These are phyloP conservation scores for Brachypodium distachyon DNA, from an alignment of 202 grass and related monocot genomes.

Conservation along the genomic window DNA sequence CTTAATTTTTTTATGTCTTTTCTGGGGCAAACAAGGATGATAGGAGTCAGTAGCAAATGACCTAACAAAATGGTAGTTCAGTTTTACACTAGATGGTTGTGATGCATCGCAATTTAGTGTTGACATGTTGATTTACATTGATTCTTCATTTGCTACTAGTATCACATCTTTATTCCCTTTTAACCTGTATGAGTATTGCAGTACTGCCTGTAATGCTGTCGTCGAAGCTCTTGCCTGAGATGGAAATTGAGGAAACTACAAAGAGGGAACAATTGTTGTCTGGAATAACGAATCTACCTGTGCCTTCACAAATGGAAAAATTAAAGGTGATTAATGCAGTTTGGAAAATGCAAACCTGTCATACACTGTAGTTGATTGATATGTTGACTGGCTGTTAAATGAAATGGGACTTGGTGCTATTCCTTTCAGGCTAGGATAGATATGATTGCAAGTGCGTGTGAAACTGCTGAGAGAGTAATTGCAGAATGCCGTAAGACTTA, in stretches of 20 bases:
- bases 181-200: constrained; percentile 25
- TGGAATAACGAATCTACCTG: constrained; percentile 66
- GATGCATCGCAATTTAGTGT: neutral
- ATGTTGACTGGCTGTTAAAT: constrained; percentile 5
- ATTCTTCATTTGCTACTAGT: neutral
- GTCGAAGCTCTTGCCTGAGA: constrained; percentile 91
- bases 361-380: neutral
- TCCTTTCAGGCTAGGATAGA: constrained; percentile 79
- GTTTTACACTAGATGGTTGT: neutral
- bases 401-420: neutral
- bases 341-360: constrained; percentile 6
- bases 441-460: constrained; percentile 90
- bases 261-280: constrained; percentile 82
- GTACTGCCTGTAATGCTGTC: constrained; percentile 98
- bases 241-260: constrained; percentile 88
- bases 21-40: neutral
- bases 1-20: neutral
- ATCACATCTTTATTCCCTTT: neutral
- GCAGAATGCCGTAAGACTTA: constrained; percentile 57
- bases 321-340: constrained; percentile 55
- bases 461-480: constrained; percentile 92
- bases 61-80: neutral
- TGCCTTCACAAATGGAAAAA: constrained; percentile 86
- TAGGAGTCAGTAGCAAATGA: neutral
- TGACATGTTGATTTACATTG: neutral